Conservation (phyloP, 2,329 filamentous ascomycete genomes). For the Fusarium sp. region DNA sequence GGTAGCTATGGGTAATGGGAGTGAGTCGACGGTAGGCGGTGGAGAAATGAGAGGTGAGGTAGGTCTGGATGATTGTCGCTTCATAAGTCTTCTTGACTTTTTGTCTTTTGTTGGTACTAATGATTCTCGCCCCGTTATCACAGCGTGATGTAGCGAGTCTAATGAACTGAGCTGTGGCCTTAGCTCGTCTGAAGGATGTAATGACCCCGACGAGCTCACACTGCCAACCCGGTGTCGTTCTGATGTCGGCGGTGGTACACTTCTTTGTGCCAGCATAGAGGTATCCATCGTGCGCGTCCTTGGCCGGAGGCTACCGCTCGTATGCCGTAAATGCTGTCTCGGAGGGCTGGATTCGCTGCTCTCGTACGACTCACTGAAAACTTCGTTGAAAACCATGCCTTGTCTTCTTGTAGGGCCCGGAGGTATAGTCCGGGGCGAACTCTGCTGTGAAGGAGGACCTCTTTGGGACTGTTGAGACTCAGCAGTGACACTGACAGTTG, state of each 20-base stretch:
- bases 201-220: slow-evolving; percentile 70
- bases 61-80: slow-evolving; percentile 65
- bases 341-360: slow-evolving; percentile 53
- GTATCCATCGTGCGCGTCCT: slow-evolving; percentile 69
- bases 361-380: slow-evolving; percentile 62
- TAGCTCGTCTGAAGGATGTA: slow-evolving; percentile 62
- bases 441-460: slow-evolving; percentile 45
- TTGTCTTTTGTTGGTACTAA: slow-evolving; percentile 51
- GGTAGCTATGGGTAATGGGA: slow-evolving; percentile 68
- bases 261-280: slow-evolving; percentile 59
- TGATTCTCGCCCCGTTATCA: slow-evolving; percentile 49
- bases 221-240: slow-evolving; percentile 76
- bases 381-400: slow-evolving; percentile 70
- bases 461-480: slow-evolving; percentile 40
- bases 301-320: slow-evolving; percentile 55
- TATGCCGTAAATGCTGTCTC: slow-evolving; percentile 46
- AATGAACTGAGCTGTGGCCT: slow-evolving; percentile 50
- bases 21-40: slow-evolving; percentile 67
- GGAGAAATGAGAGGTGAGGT: slow-evolving; percentile 65
- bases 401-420: slow-evolving; percentile 59
- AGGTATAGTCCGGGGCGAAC: slow-evolving; percentile 47
- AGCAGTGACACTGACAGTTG: slow-evolving; percentile 34
- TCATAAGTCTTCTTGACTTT: slow-evolving; percentile 64
- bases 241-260: slow-evolving; percentile 48
- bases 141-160: slow-evolving; percentile 56